Evolutionary conservation across 2,329 filamentous ascomycete species (phyloP), one percentile per base, ranked within the genome.

Genomic region (Diaporthe vexans): DNA sequence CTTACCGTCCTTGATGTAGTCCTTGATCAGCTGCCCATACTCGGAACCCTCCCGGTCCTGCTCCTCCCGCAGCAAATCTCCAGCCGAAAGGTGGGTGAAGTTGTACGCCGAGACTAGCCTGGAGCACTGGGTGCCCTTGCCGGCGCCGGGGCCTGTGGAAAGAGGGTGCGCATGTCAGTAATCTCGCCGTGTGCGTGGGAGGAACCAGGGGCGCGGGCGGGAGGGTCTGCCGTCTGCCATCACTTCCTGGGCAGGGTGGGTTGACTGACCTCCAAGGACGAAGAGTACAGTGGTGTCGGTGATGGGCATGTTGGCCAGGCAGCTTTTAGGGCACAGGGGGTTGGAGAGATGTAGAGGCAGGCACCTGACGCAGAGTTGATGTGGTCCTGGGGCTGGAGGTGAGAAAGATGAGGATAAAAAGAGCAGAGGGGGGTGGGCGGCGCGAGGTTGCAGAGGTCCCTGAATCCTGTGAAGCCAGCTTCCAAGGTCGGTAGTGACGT

Each of bases 51-150:
- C 89, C 6, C 96, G 94, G 81, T 96, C 89, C 86, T 98, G 97
- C 87, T 99, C 97, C 77, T 95, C 95, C 76, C 97, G 94, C 77
- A 99, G 90, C 59, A 99, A 89, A 84, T 99, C 97, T 74, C 97
- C 97, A 0, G 97, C 97, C 5, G 94, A 97, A 48, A 99, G 91
- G 85, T 99, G 97, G 75, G 91, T 93, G 91, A 98, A 98, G 82
- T 93, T 92, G 84, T 97, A 97, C 84, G 97, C 91, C 59, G 90
- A 87, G 68, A 98, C 96, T 46, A 99, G 92, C 77, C 94, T 94
- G 78, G 91, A 90, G 88, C 96, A 98, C 85, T 99, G 96, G 3
- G 97, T 99, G 80, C 97, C 97, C 84, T 99, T 99, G 80, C 97
- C 97, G 77, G 95, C 94, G 77, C 97, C 97, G 19, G 97, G 97